Conservation (phyloP, 495 filamentous ascomycete species). For the Evansstolkia leycettana region DNA sequence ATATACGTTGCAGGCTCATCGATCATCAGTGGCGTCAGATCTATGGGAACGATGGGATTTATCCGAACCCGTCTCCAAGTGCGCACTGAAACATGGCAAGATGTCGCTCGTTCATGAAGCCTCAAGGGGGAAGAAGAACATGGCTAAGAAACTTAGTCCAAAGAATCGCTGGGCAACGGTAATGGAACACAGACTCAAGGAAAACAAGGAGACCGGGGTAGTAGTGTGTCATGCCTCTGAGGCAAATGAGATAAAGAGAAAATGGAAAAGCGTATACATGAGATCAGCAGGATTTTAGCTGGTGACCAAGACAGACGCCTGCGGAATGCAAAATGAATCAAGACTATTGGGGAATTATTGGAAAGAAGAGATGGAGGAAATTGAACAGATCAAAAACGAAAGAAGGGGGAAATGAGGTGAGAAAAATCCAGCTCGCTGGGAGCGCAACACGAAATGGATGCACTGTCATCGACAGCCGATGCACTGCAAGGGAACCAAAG, state of each 20-base stretch:
- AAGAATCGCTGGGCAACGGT: neutral
- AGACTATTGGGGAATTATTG: slow-evolving; percentile 19
- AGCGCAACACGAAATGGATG: slow-evolving; percentile 1
- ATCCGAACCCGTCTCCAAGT: slow-evolving; percentile 14
- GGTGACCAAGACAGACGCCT: slow-evolving; percentile 35
- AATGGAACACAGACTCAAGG: neutral
- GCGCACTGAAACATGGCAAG: neutral
- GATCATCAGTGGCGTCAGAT: slow-evolving; percentile 8
- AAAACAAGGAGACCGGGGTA: slow-evolving; percentile 2
- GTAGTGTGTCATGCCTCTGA: slow-evolving; percentile 10
- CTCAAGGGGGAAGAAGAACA: neutral
- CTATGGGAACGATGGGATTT: slow-evolving; percentile 11
- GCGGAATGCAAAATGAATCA: slow-evolving; percentile 33
- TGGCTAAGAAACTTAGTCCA: neutral
- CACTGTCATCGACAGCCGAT: neutral
- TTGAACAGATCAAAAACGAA: slow-evolving; percentile 15
- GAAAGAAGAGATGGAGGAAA: slow-evolving; percentile 14
- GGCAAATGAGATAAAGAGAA: slow-evolving; percentile 13
- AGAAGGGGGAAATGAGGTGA: slow-evolving; percentile 13
- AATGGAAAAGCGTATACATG: slow-evolving; percentile 23
- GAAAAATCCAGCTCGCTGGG: slow-evolving; percentile 2
- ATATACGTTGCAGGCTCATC: slow-evolving; percentile 21
- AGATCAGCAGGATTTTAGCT: slow-evolving; percentile 25
- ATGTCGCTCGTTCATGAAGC: neutral
- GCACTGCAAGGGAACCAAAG: neutral